Base-by-base conservation (phyloP, 2,329 filamentous ascomycete genomes). In the Cryphonectria carpinicola region DNA sequence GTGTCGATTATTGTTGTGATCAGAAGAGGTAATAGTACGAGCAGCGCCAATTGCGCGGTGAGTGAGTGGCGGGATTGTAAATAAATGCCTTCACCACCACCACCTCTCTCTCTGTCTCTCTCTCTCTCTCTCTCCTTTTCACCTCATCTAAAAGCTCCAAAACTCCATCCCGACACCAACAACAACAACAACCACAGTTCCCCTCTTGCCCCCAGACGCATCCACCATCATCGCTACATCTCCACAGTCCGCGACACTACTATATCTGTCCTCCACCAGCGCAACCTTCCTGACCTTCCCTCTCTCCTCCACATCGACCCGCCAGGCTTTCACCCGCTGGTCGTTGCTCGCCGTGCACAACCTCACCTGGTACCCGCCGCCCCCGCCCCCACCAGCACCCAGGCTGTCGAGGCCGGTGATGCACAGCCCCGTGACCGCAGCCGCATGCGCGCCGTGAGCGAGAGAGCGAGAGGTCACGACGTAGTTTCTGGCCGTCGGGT, bases 371-470 rank as follows among this genome's bases (percentile, higher is more conserved):
- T 69, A 58, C 39, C 8, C 25, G 49, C 62, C 54, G 14, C 14
- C 76, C 1, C 78, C 65, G 28, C 28, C 28, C 1, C 28, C 28
- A 28, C 28, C 28, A 6, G 72, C 74, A 49, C 65, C 75, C 75
- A 61, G n/a, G 70, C 72, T 69, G 32, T 66, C 69, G 39, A 69
- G 74, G 11, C 74, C 74, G 17, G 84, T 67, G 25, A 87, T 76
- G 4, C 78, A 79, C 1, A 88, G 74, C 0, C 87, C 88, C 25
- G 92, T 94, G 61, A 95, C 83, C 2, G 92, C 91, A 1, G 92
- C 92, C 0, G 90, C 89, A 76, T 96, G 93, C 0, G 92, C 91
- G 1, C 84, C 84, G 35, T 82, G 82, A 1, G 92, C 79, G 3
- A 76, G 72, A 64, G 70, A 75, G 19, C 78, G 76, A 54, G 75